These are phyloP conservation scores for Micractinium conductrix DNA, from an alignment of 139 green algal species.

Conservation along the genomic window DNA sequence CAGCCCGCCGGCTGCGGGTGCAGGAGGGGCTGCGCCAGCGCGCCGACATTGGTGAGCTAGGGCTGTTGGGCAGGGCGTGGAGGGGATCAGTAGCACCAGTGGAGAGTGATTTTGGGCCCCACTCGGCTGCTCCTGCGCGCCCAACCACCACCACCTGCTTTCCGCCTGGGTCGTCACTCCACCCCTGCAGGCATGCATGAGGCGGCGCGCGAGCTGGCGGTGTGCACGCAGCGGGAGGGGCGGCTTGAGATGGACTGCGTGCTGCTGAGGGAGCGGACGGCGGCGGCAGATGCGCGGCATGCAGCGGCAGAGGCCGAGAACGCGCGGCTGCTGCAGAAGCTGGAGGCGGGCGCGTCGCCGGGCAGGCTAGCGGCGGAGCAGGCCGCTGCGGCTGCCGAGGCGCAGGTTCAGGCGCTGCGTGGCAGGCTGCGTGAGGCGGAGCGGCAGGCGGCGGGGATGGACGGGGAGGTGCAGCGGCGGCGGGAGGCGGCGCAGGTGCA, in stretches of 20 bases:
- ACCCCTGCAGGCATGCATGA: constrained; percentile 11
- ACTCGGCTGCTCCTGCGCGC: background rate
- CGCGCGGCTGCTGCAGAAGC: too few species aligned
- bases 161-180: background rate
- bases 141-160: background rate
- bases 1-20: too few species aligned
- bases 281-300: background rate
- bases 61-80: background rate
- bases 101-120: background rate
- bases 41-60: constrained; percentile 37
- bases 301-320: background rate
- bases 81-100: background rate
- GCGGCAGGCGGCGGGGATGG: background rate
- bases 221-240: background rate
- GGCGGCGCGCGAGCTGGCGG: constrained; percentile 20
- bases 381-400: background rate
- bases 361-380: background rate
- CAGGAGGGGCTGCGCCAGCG: constrained; percentile 31
- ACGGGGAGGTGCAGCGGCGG: background rate
- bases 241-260: background rate
- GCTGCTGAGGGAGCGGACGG: background rate
- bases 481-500: constrained; percentile 10
- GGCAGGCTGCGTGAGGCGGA: background rate
- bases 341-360: background rate
- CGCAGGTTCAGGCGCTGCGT: background rate